Conservation (phyloP, 2,329 filamentous ascomycete species). For the Sclerotinia glacialis region DNA sequence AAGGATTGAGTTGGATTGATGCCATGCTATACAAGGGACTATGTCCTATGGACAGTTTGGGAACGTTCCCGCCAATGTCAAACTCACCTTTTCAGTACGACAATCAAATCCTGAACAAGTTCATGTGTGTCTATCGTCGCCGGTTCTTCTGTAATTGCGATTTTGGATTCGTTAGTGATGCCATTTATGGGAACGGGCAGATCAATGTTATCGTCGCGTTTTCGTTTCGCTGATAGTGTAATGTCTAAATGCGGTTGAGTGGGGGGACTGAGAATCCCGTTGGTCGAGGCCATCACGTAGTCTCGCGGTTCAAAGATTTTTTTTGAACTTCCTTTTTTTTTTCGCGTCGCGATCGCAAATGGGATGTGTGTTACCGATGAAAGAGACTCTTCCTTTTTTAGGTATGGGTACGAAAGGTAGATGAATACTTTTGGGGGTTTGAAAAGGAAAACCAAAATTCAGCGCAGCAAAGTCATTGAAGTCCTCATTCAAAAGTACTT, state of each 20-base stretch:
- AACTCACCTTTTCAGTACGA: slow-evolving; percentile 46
- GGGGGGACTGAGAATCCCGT: slow-evolving; percentile 45
- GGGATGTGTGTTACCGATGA: slow-evolving; percentile 21
- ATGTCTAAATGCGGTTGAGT: slow-evolving; percentile 35
- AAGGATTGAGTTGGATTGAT: slow-evolving; percentile 19
- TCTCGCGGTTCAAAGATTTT: slow-evolving; percentile 21
- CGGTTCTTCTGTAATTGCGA: slow-evolving; percentile 23
- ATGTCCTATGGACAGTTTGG: neutral
- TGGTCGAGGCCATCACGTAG: slow-evolving; percentile 39
- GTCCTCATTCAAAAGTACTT: slow-evolving; percentile 18
- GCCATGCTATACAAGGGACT: slow-evolving; percentile 15
- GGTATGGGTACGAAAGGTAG: slow-evolving; percentile 9
- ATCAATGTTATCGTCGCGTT: slow-evolving; percentile 53
- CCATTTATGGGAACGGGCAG: slow-evolving; percentile 35
- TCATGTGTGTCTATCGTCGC: slow-evolving; percentile 39
- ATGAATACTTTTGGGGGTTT: slow-evolving; percentile 6
- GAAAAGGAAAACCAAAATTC: slow-evolving; percentile 18
- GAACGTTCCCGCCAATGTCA: neutral
- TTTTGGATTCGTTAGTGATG: slow-evolving; percentile 28
- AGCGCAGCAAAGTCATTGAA: slow-evolving; percentile 13
- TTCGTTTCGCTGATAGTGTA: slow-evolving; percentile 52
- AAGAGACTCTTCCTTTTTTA: slow-evolving; percentile 1
- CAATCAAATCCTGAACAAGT: slow-evolving; percentile 45
- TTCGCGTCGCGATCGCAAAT: slow-evolving; percentile 31
- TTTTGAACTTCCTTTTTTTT: slow-evolving; percentile 21